Evolutionary conservation across 1,139 yeast genomes (phyloP), one percentile per base, ranked within the genome.

Genomic region (Candida sp.): DNA sequence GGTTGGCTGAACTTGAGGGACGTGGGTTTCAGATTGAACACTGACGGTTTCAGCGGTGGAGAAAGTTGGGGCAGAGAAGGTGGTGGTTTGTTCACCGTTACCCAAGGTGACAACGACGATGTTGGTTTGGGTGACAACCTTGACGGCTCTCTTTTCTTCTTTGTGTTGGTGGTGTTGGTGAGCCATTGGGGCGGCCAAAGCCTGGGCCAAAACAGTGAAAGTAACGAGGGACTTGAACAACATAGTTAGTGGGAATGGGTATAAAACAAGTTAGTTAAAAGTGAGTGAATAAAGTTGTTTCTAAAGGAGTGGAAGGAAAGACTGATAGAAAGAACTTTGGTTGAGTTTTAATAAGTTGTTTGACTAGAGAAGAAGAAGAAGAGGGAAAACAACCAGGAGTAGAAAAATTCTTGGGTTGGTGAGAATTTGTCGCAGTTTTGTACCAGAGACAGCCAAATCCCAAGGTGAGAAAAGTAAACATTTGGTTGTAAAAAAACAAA

Each of bases 211-310:
- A 51, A 78, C 58, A 33, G 77, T 67, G 43, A 75, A 66, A 48
- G 75, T 60, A 56, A 70, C 61, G 56, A 75, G 54, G 54, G 77
- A 72, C 58, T 75, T 77, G 67, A 81, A 80, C 67, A 82, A 74
- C 88, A 83, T 83, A 22, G 17, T 46, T 30, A 30, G 26, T 26
- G 30, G 34, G 22, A 25, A 9, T 34, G 46, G 40, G 34, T 28
- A 42, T 42, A 17, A 37, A 37, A 31, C 40, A 38, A 48, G 17
- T 32, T 37, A 47, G 38, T 27, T 31, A 48, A 43, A 39, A 48
- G 33, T 5, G 42, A 46, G 25, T 44, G 48, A 23, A 44, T 37
- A 44, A 44, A 34, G 49, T 39, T 40, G 44, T 44, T 44, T 45
- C 47, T 50, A 49, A 44, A 46, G 49, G 49, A 42, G 33, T 27